Conservation (phyloP, 2,329 filamentous ascomycete species). For the Helminthosporium solani region DNA sequence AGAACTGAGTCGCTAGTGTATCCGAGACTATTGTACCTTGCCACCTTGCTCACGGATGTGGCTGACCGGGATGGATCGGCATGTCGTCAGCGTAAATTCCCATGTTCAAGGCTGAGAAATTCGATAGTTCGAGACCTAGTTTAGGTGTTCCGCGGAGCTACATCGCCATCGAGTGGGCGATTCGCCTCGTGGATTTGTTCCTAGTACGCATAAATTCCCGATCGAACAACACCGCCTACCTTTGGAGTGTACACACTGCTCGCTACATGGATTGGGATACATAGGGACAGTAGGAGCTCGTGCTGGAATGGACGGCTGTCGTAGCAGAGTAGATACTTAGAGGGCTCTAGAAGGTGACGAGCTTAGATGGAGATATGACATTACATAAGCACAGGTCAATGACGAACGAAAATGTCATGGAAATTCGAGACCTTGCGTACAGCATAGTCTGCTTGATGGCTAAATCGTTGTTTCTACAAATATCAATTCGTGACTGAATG, state of each 20-base stretch:
- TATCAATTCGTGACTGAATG: too few species aligned
- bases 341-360: not conserved
- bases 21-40: not conserved
- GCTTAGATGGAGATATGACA: not conserved
- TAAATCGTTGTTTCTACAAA: too few species aligned
- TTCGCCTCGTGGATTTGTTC: not conserved
- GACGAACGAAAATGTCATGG: too few species aligned
- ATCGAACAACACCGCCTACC: too few species aligned
- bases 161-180: constrained; percentile 4
- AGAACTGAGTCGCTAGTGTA: constrained; percentile 24
- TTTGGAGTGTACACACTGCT: too few species aligned
- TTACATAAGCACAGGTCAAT: not conserved
- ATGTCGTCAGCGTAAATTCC: not conserved
- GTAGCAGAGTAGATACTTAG: too few species aligned
- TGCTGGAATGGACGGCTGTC: too few species aligned
- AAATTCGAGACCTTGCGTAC: too few species aligned
- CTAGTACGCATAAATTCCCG: not conserved
- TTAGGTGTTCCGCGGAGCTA: constrained; percentile 1
- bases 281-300: too few species aligned
- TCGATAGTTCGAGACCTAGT: not conserved
- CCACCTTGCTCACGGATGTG: not conserved
- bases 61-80: not conserved
- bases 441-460: too few species aligned
- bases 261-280: too few species aligned
- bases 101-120: constrained; percentile 5